Percentiles rank a stretch among this genome's conserved stretches.
Evolutionary conservation across 1,284 basidiomycete species (phyloP).

Genomic region (Cutaneotrichosporon mucoides): DNA sequence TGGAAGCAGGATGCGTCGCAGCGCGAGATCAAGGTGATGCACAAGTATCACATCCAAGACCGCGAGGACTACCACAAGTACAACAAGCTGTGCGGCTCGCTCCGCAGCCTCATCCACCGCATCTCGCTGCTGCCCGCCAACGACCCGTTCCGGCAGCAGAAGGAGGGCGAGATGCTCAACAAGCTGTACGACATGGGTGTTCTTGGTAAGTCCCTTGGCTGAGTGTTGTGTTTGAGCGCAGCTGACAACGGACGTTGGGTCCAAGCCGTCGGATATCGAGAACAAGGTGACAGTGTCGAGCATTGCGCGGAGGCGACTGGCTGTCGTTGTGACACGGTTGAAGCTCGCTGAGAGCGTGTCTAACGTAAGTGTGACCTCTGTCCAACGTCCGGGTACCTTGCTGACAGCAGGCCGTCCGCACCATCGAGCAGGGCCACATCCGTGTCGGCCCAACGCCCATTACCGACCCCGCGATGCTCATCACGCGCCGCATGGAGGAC

Average conservation of each 20-base stretch:
- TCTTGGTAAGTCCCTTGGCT: conserved; percentile 51
- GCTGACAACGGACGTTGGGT: conserved; percentile 49
- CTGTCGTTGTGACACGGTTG: conserved; percentile 85
- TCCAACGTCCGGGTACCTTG: too few species aligned
- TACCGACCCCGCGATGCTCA: conserved; percentile 93
- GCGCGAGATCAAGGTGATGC: conserved; percentile 91
- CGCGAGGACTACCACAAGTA: conserved; percentile 98
- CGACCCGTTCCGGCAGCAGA: conserved; percentile 80
- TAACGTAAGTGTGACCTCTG: conserved; percentile 59
- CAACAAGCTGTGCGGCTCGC: conserved; percentile 88
- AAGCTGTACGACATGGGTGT: conserved; percentile 98
- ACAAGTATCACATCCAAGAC: conserved; percentile 90
- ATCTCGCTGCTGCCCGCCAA: conserved; percentile 81
- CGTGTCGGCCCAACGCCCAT: conserved; percentile 94
- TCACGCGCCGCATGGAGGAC: conserved; percentile 98
- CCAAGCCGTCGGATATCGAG: conserved; percentile 84
- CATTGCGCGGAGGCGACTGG: conserved; percentile 85
- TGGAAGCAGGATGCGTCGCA: conserved; percentile 95
- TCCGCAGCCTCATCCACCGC: conserved; percentile 81
- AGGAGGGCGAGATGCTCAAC: conserved; percentile 80
- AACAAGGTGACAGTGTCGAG: conserved; percentile 93
- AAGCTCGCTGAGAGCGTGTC: conserved; percentile 97
- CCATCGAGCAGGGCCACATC: conserved; percentile 97
- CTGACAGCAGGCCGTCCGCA: conserved; percentile 73
- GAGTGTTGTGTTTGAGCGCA: too few species aligned